A percentile compares a stretch with the other conserved stretches of the same genome.
Conservation (phyloP, 129 eudicot genomes). For the sunflower (Helianthus annuus) region DNA sequence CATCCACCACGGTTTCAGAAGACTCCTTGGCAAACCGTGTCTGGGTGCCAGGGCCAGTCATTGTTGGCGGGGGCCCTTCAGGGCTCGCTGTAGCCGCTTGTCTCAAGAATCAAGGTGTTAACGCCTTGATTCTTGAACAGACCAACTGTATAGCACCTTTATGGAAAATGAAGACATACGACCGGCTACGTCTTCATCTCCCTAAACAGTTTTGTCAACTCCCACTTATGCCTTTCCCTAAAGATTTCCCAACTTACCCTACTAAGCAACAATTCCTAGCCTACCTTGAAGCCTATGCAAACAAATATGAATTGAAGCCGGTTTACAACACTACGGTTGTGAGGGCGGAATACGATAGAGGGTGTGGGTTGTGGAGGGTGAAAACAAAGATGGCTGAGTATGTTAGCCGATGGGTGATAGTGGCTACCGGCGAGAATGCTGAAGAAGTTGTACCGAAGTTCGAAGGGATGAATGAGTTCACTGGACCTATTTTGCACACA, state of each 20-base stretch:
- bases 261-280: constrained; percentile 56
- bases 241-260: constrained; percentile 65
- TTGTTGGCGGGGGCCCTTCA: constrained; percentile 76
- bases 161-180: constrained; percentile 63
- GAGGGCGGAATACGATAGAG: constrained; percentile 53
- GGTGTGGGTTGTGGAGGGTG: constrained; percentile 53
- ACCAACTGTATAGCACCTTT: constrained; percentile 63
- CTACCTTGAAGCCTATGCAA: constrained; percentile 57
- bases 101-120: constrained; percentile 48
- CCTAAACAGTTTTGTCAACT: constrained; percentile 70
- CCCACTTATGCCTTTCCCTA: constrained; percentile 62
- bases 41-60: constrained; percentile 51
- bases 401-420: constrained; percentile 53
- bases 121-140: constrained; percentile 52
- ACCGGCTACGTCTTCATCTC: constrained; percentile 63
- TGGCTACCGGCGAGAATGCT: constrained; percentile 78
- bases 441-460: constrained; percentile 56
- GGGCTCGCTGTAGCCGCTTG: constrained; percentile 76
- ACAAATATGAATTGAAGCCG: constrained; percentile 40
- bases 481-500: constrained; percentile 51
- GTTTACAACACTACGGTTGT: constrained; percentile 45
- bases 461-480: constrained; percentile 57
- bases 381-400: constrained; percentile 47
- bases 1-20: constrained; percentile 2
- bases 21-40: constrained; percentile 3